Percentiles rank a stretch among this genome's conserved stretches.
phyloP scores from a whole-genome alignment of 257 asterid species.

The Ehretia macrophylla region DNA sequence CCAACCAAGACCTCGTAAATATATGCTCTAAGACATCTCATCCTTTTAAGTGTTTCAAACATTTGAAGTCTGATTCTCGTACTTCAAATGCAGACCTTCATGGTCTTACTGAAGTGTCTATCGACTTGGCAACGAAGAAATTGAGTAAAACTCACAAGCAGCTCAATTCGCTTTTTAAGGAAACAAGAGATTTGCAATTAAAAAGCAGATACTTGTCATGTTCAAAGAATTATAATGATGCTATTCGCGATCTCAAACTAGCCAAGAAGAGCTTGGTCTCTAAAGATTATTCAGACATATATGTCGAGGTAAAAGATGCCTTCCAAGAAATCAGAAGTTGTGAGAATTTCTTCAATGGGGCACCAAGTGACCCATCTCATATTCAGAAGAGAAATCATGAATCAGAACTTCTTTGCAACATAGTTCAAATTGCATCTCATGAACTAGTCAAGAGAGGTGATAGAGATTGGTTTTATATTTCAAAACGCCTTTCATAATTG shows the following conservation, averaged over 20 bases:
- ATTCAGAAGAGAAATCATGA: conserved; percentile 22
- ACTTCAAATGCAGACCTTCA: too few species aligned
- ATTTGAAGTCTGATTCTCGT: too few species aligned
- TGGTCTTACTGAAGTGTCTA: too few species aligned
- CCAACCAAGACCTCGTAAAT: too few species aligned
- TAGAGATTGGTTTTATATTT: too few species aligned
- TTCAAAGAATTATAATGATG: conserved; percentile 25
- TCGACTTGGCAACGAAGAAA: too few species aligned
- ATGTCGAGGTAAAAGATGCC: conserved; percentile 8
- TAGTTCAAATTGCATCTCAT: background rate
- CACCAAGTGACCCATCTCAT: conserved; percentile 17
- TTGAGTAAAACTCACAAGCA: background rate
- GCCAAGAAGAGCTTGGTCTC: conserved; percentile 9
- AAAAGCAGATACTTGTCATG: conserved; percentile 21
- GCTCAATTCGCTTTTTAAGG: background rate
- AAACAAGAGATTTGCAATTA: conserved; percentile 5
- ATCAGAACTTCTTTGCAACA: background rate
- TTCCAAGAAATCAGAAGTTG: conserved; percentile 21
- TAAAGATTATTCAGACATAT: background rate
- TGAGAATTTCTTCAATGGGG: conserved; percentile 2
- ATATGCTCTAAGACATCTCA: too few species aligned
- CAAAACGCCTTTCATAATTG: too few species aligned
- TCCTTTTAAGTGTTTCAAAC: too few species aligned
- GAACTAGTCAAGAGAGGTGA: too few species aligned
- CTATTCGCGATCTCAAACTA: conserved; percentile 9